Evolutionary conservation across 495 filamentous ascomycete genomes (phyloP).

Genomic region (Penicillium bovifimosum): DNA sequence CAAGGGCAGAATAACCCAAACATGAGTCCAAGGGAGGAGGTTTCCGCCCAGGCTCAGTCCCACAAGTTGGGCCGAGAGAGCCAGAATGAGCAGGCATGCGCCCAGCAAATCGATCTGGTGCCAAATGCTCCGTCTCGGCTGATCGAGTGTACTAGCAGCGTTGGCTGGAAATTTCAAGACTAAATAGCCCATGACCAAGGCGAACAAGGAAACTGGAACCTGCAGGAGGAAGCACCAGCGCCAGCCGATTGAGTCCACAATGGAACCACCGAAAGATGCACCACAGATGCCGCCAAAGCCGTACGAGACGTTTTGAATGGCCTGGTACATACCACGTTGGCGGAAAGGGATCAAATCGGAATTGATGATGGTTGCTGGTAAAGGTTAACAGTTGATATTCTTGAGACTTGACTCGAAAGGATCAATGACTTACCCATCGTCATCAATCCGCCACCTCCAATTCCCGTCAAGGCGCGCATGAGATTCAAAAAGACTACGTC

Average conservation of each 20-base stretch:
- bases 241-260: conserved; percentile 64
- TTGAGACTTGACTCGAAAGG: not conserved
- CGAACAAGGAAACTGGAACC: conserved; percentile 47
- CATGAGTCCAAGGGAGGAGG: conserved; percentile 53
- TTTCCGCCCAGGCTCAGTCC: conserved; percentile 59
- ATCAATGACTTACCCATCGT: conserved; percentile 47
- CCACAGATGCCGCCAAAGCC: conserved; percentile 63
- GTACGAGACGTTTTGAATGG: conserved; percentile 55
- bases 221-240: conserved; percentile 51
- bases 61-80: conserved; percentile 52
- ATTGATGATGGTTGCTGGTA: conserved; percentile 56
- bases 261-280: conserved; percentile 58
- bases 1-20: conserved; percentile 50
- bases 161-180: conserved; percentile 44
- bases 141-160: conserved; percentile 15
- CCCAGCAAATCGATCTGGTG: conserved; percentile 53
- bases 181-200: conserved; percentile 47
- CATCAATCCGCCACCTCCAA: conserved; percentile 57
- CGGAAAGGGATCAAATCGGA: conserved; percentile 61
- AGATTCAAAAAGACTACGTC: conserved; percentile 63
- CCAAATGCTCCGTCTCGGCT: conserved; percentile 40
- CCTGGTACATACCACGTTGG: conserved; percentile 61
- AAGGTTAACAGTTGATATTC: not conserved
- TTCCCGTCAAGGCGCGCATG: conserved; percentile 70
- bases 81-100: conserved; percentile 50